phyloP scores from a whole-genome alignment of 1,284 basidiomycete species.

The Boletus mariae region DNA sequence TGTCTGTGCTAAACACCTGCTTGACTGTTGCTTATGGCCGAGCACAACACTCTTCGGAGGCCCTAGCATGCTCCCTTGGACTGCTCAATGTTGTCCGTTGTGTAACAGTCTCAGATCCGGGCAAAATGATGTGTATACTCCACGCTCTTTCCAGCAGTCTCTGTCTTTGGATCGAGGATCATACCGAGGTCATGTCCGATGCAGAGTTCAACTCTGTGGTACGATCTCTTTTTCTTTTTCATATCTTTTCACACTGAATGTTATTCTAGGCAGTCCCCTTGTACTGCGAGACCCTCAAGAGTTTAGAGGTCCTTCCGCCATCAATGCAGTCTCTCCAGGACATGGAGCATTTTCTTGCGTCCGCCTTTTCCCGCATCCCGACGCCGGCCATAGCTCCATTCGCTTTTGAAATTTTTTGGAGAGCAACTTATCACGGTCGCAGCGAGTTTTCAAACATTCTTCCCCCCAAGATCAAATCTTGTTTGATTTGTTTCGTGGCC shows the following conservation, averaged over 20 bases:
- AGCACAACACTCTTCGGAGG: conserved; percentile 23
- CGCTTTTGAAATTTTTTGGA: conserved; percentile 52
- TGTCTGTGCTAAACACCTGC: conserved; percentile 25
- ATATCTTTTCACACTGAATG: conserved; percentile 1
- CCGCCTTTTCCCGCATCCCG: conserved; percentile 47
- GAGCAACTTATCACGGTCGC: conserved; percentile 41
- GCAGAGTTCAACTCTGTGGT: conserved; percentile 49
- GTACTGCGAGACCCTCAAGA: conserved; percentile 42
- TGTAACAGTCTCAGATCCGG: conserved; percentile 28
- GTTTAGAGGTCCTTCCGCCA: conserved; percentile 37
- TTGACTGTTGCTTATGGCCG: conserved; percentile 37
- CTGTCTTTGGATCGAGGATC: conserved; percentile 52
- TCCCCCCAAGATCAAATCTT: conserved; percentile 38
- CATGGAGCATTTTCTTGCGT: conserved; percentile 42
- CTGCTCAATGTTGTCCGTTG: conserved; percentile 35
- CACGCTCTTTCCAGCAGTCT: conserved; percentile 38
- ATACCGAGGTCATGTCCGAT: conserved; percentile 36
- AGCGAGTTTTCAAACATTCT: conserved; percentile 34
- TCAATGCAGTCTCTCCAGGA: conserved; percentile 37
- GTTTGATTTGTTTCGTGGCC: conserved; percentile 38
- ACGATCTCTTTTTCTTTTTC: conserved; percentile 15
- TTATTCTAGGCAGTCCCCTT: conserved; percentile 40
- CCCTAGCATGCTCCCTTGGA: conserved; percentile 30
- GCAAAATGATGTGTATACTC: conserved; percentile 34
- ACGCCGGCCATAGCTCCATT: conserved; percentile 44